Evolutionary conservation across 345 rosid species (phyloP), one percentile per base, ranked within the genome.

Genomic region (Mercurialis annua): DNA sequence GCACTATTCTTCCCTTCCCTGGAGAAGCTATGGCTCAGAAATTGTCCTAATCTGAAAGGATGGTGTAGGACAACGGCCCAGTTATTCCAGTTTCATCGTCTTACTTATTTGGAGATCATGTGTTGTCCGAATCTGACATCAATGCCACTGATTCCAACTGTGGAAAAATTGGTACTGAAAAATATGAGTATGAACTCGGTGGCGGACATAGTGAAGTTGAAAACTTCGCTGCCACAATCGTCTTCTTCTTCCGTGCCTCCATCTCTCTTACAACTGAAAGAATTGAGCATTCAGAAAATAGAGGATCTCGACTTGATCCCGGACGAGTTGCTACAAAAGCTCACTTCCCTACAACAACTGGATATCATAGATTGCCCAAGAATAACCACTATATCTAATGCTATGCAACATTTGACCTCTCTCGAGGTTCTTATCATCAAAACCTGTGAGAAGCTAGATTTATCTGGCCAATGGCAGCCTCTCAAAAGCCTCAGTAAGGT

Each of bases 11-110:
- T 68, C 31, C 65, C 54, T 17, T 68, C 48, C 34, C 26, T 68
- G 5, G 50, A 68, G 72, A 31, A 14, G 21, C 48, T 68, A 0
- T 17, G 5, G 14, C 50, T 68, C 38, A 23, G 24, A 27, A 2
- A 24, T 14, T 68, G 59, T 47, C 65, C 65, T 11, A 68, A 59
- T 27, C 64, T 68, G 34, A 68, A 49, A 36, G 72, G 72, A 59
- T 59, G 72, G 72, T 27, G 44, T 40, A 40, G 51, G 27, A 30
- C 17, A 3, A 9, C 49, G 18, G 16, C 17, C 11, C 1, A 14
- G 52, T 33, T 64, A 46, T 10, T 63, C 29, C 18, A 55, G 57
- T 27, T 55, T 55, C 23, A 53, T 36, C 20, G 17, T 17, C 23
- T 34, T 55, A 24, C 7, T 15, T 0, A 18, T 50, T 29, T 29